Evolutionary conservation across 768 basidiomycete species (phyloP).

Genomic region (Lactifluus rugatus): DNA sequence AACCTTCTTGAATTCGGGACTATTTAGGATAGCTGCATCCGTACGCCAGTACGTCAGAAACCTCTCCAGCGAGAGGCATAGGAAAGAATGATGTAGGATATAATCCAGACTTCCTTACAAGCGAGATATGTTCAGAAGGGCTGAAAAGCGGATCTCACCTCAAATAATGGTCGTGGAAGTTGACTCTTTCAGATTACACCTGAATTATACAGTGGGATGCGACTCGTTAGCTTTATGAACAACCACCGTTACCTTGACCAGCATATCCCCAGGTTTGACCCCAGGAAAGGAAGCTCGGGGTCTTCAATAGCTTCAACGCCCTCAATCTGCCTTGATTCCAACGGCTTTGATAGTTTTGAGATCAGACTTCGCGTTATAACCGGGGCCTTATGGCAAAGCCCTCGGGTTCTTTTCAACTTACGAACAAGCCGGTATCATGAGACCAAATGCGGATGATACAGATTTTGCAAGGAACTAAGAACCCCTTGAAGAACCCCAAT

Average conservation of each 20-base stretch:
- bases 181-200: slow-evolving; percentile 70
- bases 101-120: slow-evolving; percentile 41
- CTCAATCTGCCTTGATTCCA: slow-evolving; percentile 58
- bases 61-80: slow-evolving; percentile 68
- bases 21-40: slow-evolving; percentile 45
- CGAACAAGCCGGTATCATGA: neutral
- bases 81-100: slow-evolving; percentile 55
- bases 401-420: neutral
- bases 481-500: neutral
- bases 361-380: slow-evolving; percentile 32
- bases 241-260: slow-evolving; percentile 32
- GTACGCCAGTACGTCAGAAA: slow-evolving; percentile 68
- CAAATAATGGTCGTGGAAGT: slow-evolving; percentile 81
- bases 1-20: slow-evolving; percentile 54
- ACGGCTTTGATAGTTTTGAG: slow-evolving; percentile 60
- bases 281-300: slow-evolving; percentile 55
- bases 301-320: slow-evolving; percentile 70
- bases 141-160: slow-evolving; percentile 36
- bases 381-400: neutral
- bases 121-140: slow-evolving; percentile 3
- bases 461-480: neutral
- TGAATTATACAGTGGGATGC: slow-evolving; percentile 22
- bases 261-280: slow-evolving; percentile 49
- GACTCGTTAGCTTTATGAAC: neutral
- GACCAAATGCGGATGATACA: neutral